Base-by-base conservation (phyloP, 495 filamentous ascomycete genomes). In the Xylaria cubensis region DNA sequence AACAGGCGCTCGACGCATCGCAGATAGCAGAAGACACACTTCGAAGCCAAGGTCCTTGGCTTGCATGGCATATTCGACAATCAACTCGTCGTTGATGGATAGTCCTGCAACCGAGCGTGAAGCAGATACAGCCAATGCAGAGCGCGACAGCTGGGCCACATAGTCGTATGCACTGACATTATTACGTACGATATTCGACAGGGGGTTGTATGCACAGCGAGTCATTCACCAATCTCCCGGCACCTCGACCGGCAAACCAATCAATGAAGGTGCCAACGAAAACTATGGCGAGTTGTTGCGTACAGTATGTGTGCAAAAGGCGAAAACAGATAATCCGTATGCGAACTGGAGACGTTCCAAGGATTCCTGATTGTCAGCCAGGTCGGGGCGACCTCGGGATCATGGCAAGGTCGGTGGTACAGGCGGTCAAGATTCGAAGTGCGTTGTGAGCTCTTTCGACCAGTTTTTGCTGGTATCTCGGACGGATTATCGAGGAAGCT, bases 181-280 rank as follows among this genome's bases (percentile, higher is more conserved):
- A 70, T 70, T 64, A 70, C 68, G 68, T 71, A 65, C 48, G 69
- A 71, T 71, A 67, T 32, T 56, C 36, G 63, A 72, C 70, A 67
- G 46, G 70, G 69, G 70, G 70, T 42, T 53, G 34, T 63, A 72
- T 72, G 70, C 70, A 67, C n/a, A 67, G 63, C 70, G 70, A 72
- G 70, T 72, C 70, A 72, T 66, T 72, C 51, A 66, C 70, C 70
- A 72, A 72, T 72, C 70, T 72, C 70, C 63, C 70, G 63, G 70
- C 70, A 72, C 63, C 50, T 29, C 46, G 70, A 67, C 70, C 70
- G 39, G 63, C 63, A 59, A 67, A n/a, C 70, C 63, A 66, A 67
- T 66, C 70, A 72, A 12, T 44, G 41, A 51, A 29, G 29, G 41
- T 51, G 69, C 46, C 68, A 34, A 46, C 59, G 5, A 41, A 21